Evolutionary conservation across 495 filamentous ascomycete species (phyloP).

Genomic region (Paragyromitra xinjiangensis): DNA sequence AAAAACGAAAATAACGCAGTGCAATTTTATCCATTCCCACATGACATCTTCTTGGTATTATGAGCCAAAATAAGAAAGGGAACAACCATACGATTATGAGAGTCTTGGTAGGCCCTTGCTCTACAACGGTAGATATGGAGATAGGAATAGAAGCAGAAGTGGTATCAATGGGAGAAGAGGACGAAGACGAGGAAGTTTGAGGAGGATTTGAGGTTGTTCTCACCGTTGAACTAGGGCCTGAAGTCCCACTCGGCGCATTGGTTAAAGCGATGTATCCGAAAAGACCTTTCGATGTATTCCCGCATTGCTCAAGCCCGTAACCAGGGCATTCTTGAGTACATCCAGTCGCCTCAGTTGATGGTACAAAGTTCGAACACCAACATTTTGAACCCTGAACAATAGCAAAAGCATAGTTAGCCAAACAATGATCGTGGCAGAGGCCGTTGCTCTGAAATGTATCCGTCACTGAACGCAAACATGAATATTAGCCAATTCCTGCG

Average conservation of each 20-base stretch:
- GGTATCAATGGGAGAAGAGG: slow-evolving; percentile 46
- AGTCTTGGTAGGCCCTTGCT: slow-evolving; percentile 49
- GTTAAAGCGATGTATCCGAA: slow-evolving; percentile 69
- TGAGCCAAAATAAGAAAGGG: slow-evolving; percentile 37
- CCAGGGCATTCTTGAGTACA: slow-evolving; percentile 73
- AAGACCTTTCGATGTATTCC: slow-evolving; percentile 63
- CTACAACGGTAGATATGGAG: slow-evolving; percentile 49
- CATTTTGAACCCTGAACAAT: slow-evolving; percentile 71
- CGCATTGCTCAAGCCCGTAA: slow-evolving; percentile 72
- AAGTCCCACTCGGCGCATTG: slow-evolving; percentile 63
- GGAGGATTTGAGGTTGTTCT: slow-evolving; percentile 53
- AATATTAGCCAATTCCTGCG: slow-evolving; percentile 19
- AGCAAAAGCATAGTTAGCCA: slow-evolving; percentile 70
- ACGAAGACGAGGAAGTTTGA: slow-evolving; percentile 45
- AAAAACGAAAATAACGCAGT: slow-evolving; percentile 21
- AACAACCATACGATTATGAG: slow-evolving; percentile 55
- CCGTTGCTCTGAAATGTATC: slow-evolving; percentile 74
- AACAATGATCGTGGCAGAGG: slow-evolving; percentile 67
- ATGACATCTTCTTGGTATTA: slow-evolving; percentile 25
- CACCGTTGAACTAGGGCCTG: slow-evolving; percentile 57
- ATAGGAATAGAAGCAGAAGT: slow-evolving; percentile 47
- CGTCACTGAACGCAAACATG: slow-evolving; percentile 33
- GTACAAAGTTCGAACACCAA: slow-evolving; percentile 80
- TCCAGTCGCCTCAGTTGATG: slow-evolving; percentile 62
- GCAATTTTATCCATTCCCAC: slow-evolving; percentile 33